Conservation (phyloP, 2,329 filamentous ascomycete genomes). For the Chaetomium sp. region DNA sequence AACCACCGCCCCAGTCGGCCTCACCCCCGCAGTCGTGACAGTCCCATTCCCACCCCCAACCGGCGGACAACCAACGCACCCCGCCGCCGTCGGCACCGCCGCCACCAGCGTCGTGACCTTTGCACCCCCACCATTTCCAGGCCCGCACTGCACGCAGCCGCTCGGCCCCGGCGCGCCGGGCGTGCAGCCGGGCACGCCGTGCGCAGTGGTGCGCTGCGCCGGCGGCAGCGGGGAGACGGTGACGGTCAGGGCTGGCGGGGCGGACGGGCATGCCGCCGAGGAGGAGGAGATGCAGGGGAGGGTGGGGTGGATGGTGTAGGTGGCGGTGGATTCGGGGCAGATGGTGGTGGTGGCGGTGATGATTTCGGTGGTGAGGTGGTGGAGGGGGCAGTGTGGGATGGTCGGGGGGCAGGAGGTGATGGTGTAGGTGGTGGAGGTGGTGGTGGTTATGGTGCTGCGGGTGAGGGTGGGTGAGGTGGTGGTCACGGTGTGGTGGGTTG, state of each 20-base stretch:
- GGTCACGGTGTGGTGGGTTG: neutral
- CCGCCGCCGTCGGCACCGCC: neutral
- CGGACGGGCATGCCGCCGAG: neutral
- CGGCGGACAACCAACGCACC: neutral
- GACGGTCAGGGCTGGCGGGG: neutral
- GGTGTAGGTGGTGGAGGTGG: conserved; percentile 25
- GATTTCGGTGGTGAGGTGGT: conserved; percentile 24
- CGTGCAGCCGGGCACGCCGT: conserved; percentile 13
- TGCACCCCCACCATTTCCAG: neutral
- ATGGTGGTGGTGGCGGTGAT: conserved; percentile 23
- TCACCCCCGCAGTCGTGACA: neutral
- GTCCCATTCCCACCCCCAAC: neutral
- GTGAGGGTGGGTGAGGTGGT: conserved; percentile 20
- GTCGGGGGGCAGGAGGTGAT: conserved; percentile 30
- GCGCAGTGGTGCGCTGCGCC: neutral
- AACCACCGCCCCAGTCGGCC: neutral
- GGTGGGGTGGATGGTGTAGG: conserved; percentile 22
- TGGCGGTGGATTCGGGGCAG: conserved; percentile 29
- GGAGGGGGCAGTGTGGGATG: conserved; percentile 25
- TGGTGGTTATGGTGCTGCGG: conserved; percentile 28
- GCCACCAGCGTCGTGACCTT: neutral
- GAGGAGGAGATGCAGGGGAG: neutral
- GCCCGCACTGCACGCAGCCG: conserved; percentile 5
- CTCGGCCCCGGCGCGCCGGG: neutral
- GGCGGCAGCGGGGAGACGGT: conserved; percentile 11